phyloP scores from a whole-genome alignment of 2,329 filamentous ascomycete species.

The Parastagonospora avenae region DNA sequence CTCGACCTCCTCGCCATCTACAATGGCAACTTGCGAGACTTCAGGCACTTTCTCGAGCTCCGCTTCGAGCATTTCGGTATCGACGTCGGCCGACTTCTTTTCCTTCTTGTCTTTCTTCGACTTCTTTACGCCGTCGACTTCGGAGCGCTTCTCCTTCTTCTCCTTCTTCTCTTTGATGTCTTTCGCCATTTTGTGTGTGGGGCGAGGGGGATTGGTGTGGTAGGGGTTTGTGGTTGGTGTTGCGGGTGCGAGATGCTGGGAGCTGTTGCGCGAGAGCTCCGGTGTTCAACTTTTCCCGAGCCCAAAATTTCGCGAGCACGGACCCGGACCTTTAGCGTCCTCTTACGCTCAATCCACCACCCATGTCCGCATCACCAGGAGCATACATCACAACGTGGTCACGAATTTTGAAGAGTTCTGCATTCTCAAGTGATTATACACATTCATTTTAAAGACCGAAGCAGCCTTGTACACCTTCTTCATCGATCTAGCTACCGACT shows the following conservation, averaged over 20 bases:
- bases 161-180: constrained; percentile 57
- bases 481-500: constrained; percentile 28
- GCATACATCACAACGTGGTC: constrained; percentile 25
- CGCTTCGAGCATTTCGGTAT: constrained; percentile 58
- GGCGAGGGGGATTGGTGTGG: constrained; percentile 5
- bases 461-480: constrained; percentile 19
- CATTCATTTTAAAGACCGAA: constrained; percentile 4
- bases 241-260: constrained; percentile 8
- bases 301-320: constrained; percentile 18
- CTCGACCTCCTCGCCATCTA: constrained; percentile 48
- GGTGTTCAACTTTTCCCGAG: constrained; percentile 20
- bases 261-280: constrained; percentile 21
- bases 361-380: neutral
- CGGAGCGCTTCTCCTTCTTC: constrained; percentile 71
- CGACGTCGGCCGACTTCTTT: constrained; percentile 68
- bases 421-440: neutral
- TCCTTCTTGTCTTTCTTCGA: constrained; percentile 64
- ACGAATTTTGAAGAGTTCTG: constrained; percentile 8
- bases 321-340: constrained; percentile 5
- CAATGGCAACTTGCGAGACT: constrained; percentile 54
- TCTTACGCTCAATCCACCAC: neutral
- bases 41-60: constrained; percentile 67
- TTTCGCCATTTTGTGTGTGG: constrained; percentile 40
- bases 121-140: constrained; percentile 47
- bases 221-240: neutral